These are phyloP conservation scores for Didymella sp. DNA, from an alignment of 2,329 filamentous ascomycete species.

Conservation along the genomic window DNA sequence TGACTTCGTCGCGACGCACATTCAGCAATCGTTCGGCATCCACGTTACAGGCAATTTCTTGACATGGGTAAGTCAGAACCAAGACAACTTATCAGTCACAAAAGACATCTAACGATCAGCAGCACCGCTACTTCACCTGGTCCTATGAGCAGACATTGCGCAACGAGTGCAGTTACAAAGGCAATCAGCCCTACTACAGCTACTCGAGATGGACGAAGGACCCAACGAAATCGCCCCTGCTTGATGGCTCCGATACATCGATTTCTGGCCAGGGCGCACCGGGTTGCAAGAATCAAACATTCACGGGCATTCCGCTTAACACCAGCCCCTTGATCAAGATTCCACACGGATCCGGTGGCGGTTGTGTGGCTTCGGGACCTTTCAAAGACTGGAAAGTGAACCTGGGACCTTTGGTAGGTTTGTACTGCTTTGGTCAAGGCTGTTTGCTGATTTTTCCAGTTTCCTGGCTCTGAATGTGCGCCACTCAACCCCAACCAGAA, in stretches of 20 bases:
- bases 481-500: not conserved
- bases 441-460: not conserved
- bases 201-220: slow-evolving; percentile 61
- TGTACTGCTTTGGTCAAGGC: not conserved
- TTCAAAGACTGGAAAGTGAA: slow-evolving; percentile 53
- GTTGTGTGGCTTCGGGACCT: slow-evolving; percentile 61
- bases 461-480: not conserved
- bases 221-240: slow-evolving; percentile 59
- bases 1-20: slow-evolving; percentile 48
- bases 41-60: slow-evolving; percentile 49
- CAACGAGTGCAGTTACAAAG: slow-evolving; percentile 54
- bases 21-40: slow-evolving; percentile 46
- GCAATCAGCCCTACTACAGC: slow-evolving; percentile 57
- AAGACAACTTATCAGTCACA: not conserved
- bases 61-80: slow-evolving; percentile 46
- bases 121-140: slow-evolving; percentile 11
- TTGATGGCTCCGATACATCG: slow-evolving; percentile 62
- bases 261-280: slow-evolving; percentile 57
- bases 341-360: slow-evolving; percentile 62
- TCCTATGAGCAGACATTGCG: slow-evolving; percentile 52
- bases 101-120: not conserved
- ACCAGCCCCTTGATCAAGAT: slow-evolving; percentile 36
- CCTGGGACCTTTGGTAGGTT: slow-evolving; percentile 32
- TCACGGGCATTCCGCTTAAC: slow-evolving; percentile 28
- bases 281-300: slow-evolving; percentile 23